A percentile compares a stretch with the other conserved stretches of the same genome.
phyloP scores from a whole-genome alignment of 176 grass and related monocot genomes.

The Themeda triandra region DNA sequence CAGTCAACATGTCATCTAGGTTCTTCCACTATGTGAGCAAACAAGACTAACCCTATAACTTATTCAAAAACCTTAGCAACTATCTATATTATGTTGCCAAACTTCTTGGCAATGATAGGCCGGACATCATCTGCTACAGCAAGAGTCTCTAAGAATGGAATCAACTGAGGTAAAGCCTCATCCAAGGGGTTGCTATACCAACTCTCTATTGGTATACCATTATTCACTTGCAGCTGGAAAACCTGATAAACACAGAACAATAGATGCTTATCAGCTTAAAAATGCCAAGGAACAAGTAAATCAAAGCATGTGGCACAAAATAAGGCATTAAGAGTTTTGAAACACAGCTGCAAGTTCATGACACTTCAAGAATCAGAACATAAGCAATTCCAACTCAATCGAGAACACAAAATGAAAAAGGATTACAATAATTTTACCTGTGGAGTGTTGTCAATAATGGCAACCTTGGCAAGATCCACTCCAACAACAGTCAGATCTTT shows the following conservation, averaged over 20 bases:
- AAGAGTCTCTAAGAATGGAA: constrained; percentile 88
- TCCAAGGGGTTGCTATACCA: constrained; percentile 76
- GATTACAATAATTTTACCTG: constrained; percentile 60
- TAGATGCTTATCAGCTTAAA: neutral
- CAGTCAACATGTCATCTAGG: constrained; percentile 28
- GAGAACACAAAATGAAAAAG: neutral
- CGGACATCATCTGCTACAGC: constrained; percentile 76
- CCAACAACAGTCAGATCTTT: constrained; percentile 84
- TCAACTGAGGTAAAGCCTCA: constrained; percentile 60
- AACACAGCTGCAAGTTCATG: neutral
- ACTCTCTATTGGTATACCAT: constrained; percentile 97
- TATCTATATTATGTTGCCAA: constrained; percentile 44
- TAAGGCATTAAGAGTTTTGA: neutral
- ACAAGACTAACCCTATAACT: constrained; percentile 31
- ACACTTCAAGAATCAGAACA: neutral
- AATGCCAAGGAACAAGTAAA: neutral
- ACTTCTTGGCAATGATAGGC: constrained; percentile 87
- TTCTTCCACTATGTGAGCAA: constrained; percentile 41
- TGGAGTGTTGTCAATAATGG: constrained; percentile 95
- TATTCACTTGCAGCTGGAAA: constrained; percentile 94
- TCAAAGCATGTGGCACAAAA: neutral
- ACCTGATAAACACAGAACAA: constrained; percentile 47
- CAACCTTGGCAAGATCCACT: constrained; percentile 73
- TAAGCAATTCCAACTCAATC: constrained; percentile 10
- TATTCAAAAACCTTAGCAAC: constrained; percentile 25